Evolutionary conservation across 1,284 basidiomycete species (phyloP).

Genomic region (Naganishia sp.): DNA sequence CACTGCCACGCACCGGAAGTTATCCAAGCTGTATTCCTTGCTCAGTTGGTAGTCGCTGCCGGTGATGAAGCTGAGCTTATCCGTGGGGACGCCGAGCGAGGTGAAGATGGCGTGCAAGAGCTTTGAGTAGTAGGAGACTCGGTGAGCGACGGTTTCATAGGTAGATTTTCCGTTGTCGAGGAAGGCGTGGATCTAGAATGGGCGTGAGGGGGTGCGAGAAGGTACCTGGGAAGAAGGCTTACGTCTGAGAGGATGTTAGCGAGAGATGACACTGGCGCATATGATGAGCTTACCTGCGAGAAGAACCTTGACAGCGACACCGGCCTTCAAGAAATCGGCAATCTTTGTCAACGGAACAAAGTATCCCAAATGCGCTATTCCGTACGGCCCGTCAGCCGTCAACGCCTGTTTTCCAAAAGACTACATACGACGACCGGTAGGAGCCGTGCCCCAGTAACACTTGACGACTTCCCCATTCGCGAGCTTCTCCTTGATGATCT

Average conservation of each 20-base stretch:
- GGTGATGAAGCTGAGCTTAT: slow-evolving; percentile 79
- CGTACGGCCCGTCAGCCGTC: not conserved
- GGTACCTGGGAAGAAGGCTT: slow-evolving; percentile 10
- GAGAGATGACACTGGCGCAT: not conserved
- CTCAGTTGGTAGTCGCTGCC: slow-evolving; percentile 83
- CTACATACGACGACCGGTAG: slow-evolving; percentile 85
- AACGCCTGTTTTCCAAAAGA: not conserved
- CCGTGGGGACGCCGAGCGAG: slow-evolving; percentile 86
- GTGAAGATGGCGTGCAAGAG: slow-evolving; percentile 79
- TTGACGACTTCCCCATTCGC: slow-evolving; percentile 74
- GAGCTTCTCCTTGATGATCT: slow-evolving; percentile 78
- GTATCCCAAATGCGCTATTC: slow-evolving; percentile 90
- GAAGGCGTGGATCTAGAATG: slow-evolving; percentile 87
- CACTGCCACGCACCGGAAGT: slow-evolving; percentile 63
- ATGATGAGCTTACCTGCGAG: slow-evolving; percentile 69
- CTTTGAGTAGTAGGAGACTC: slow-evolving; percentile 87
- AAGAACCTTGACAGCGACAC: slow-evolving; percentile 85
- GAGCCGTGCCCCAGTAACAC: slow-evolving; percentile 90
- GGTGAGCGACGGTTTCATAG: slow-evolving; percentile 84
- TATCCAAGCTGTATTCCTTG: slow-evolving; percentile 90
- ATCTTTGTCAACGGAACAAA: slow-evolving; percentile 95
- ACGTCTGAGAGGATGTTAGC: not conserved
- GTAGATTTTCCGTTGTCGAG: slow-evolving; percentile 98
- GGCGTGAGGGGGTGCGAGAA: slow-evolving; percentile 2
- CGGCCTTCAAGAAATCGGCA: slow-evolving; percentile 92